phyloP scores from a whole-genome alignment of 192 early-diverging fungal genomes.

The Linnemannia exigua region DNA sequence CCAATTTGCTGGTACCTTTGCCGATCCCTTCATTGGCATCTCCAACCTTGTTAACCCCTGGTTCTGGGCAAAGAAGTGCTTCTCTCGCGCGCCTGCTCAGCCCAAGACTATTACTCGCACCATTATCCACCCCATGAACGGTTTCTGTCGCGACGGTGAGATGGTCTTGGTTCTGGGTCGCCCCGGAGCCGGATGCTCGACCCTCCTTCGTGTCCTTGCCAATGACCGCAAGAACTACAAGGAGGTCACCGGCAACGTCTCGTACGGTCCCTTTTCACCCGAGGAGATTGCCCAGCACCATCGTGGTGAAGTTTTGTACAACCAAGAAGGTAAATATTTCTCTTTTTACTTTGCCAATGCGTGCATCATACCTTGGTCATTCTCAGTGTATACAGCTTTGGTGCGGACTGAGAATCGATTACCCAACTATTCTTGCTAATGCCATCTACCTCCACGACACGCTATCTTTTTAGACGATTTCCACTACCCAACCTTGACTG shows the following conservation, averaged over 20 bases:
- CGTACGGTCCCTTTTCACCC: slow-evolving; percentile 77
- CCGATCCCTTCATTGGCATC: slow-evolving; percentile 53
- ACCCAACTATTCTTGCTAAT: neutral
- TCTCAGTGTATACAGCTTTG: neutral
- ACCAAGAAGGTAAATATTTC: slow-evolving; percentile 69
- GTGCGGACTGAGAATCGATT: slow-evolving; percentile 3
- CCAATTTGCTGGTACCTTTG: slow-evolving; percentile 29
- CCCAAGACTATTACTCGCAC: slow-evolving; percentile 41
- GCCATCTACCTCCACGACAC: neutral
- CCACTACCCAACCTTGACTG: slow-evolving; percentile 85
- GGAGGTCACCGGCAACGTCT: slow-evolving; percentile 66
- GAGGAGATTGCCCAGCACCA: slow-evolving; percentile 71
- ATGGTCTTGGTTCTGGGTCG: slow-evolving; percentile 78
- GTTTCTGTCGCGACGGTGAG: slow-evolving; percentile 81
- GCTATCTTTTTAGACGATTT: slow-evolving; percentile 66
- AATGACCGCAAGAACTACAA: slow-evolving; percentile 69
- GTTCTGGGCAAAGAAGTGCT: slow-evolving; percentile 51
- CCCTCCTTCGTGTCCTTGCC: slow-evolving; percentile 74
- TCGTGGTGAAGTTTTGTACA: slow-evolving; percentile 84
- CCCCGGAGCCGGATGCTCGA: slow-evolving; percentile 78
- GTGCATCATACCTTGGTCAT: neutral
- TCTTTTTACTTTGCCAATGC: neutral
- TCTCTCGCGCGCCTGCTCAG: slow-evolving; percentile 7
- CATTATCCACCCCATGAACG: slow-evolving; percentile 73
- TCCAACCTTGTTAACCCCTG: slow-evolving; percentile 50